Conservation (phyloP, 2,329 filamentous ascomycete genomes). For the Oidium heveae region DNA sequence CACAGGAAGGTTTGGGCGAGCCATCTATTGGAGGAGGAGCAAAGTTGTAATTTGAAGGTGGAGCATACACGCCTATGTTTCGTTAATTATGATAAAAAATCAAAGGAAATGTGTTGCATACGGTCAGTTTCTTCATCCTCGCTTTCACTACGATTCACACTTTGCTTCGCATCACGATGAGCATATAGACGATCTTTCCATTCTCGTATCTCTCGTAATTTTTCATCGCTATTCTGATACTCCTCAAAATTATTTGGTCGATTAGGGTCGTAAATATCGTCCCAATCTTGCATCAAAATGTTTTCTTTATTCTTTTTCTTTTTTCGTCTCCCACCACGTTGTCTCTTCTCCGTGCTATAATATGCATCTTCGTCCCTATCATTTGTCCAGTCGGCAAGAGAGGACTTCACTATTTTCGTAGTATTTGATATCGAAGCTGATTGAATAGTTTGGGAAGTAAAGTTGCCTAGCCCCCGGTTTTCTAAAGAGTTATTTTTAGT, state of each 20-base stretch:
- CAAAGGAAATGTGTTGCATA: conserved; percentile 13
- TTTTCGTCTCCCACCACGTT: conserved; percentile 42
- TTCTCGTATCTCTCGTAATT: conserved; percentile 51
- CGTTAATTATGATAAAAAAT: conserved; percentile 3
- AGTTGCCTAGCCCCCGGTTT: conserved; percentile 7
- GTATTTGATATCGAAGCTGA: conserved; percentile 11
- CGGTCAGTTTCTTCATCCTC: conserved; percentile 23
- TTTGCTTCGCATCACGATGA: conserved; percentile 28
- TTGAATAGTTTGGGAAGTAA: conserved; percentile 11
- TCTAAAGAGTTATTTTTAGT: conserved; percentile 18
- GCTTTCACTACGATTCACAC: conserved; percentile 17
- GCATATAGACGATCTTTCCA: conserved; percentile 68
- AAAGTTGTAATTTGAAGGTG: conserved; percentile 29
- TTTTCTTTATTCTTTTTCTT: conserved; percentile 48
- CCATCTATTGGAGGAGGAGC: conserved; percentile 24
- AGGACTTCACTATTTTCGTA: conserved; percentile 30
- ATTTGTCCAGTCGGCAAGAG: conserved; percentile 57
- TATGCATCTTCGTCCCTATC: conserved; percentile 59
- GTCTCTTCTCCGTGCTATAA: conserved; percentile 34
- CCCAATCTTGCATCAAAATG: conserved; percentile 46
- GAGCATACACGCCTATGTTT: conserved; percentile 30
- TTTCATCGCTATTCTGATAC: conserved; percentile 64
- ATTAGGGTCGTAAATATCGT: conserved; percentile 70
- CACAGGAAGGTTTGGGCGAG: background rate
- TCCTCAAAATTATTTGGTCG: conserved; percentile 65